Base-by-base conservation (phyloP, 441 rosid species). In the Euphorbia corollata region DNA sequence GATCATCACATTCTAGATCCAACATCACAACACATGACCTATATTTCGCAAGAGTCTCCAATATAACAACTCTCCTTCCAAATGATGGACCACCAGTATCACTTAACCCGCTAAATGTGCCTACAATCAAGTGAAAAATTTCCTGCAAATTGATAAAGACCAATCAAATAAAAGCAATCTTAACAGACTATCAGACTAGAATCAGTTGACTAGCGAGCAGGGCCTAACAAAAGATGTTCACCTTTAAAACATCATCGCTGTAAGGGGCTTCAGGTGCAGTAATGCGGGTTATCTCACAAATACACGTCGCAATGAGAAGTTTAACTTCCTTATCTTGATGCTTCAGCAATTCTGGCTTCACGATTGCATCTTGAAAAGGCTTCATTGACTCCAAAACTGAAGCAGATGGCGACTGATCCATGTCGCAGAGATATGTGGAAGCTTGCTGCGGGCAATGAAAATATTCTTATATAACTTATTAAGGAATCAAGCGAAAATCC, bases 181-280 rank as follows among this genome's bases (percentile, higher is more conserved):
- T 22, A 27, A 4, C 39, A 53, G 23, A 27, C 43, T 16, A 59
- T 27, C 22, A 36, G 50, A 30, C 19, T 30, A 43, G 8, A 59
- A 27, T 43, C 57, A 61, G 18, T 45, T 50, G 22, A 72, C 64
- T 56, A 65, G 63, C 56, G 30, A 74, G 64, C 70, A 48, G 27
- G 48, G 59, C 56, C 68, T 54, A 11, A 60, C 12, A 69, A 69
- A 71, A 74, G 48, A 80, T 70, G 68, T 36, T 59, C 73, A 93
- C 99, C 99, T 90, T 96, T 72, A 96, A 76, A 72, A 82, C 77
- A 59, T 84, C 95, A 80, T 91, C 99, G 67, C 77, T 79, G 68
- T 92, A 96, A 69, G 99, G 98, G 70, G 98, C 96, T 80, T 91
- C 97, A 53, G 99, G 99, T n/a, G 99, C 99, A 70, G 99, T 91